Base-by-base conservation (phyloP, 441 rosid species). In the Populus trichocarpa region DNA sequence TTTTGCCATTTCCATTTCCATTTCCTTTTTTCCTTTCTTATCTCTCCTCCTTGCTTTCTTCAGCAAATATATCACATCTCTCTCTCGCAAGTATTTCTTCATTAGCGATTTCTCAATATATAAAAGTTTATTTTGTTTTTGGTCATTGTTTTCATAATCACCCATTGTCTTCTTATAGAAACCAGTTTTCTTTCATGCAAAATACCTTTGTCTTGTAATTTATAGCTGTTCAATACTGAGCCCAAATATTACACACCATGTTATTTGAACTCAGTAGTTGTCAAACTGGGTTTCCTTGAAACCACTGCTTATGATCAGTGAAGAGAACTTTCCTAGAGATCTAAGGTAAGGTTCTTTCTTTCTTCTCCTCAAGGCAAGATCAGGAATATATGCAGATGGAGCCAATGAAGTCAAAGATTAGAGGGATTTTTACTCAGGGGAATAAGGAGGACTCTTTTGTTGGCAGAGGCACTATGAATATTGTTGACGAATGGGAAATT, bases 401-500 rank as follows among this genome's bases (percentile, higher is more conserved):
- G 77, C 53, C 57, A 46, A 66, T 79, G 73, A 77, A 75, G 68
- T 77, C 85, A 64, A 82, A 71, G 76, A 42, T 65, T 22, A 40
- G 46, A 42, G 75, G 61, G 67, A 11, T 78, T 73, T 46, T 63
- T 32, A 64, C 53, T 35, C 32, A n/a, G 53, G 22, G 67, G 9
- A 75, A 59, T 20, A 72, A 64, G 2, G 70, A 73, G 75, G 70
- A 73, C 30, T 78, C 75, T 50, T 59, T n/a, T 5, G 72, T 26
- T 30, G 67, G 75, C 63, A 67, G 66, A 42, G 46, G 28, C 14
- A 53, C 20, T 7, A 32, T 28, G 40, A 18, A 57, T 26, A 73
- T 22, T 35, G 76, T 42, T n/a, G 87, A 79, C 33, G 93, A 91
- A n/a, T 88, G 92, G 96, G 99, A 96, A 81, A 77, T 93, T 64